Evolutionary conservation across 371 early-diverging fungal species (phyloP).

Genomic region (Basidiobolus meristosporus): DNA sequence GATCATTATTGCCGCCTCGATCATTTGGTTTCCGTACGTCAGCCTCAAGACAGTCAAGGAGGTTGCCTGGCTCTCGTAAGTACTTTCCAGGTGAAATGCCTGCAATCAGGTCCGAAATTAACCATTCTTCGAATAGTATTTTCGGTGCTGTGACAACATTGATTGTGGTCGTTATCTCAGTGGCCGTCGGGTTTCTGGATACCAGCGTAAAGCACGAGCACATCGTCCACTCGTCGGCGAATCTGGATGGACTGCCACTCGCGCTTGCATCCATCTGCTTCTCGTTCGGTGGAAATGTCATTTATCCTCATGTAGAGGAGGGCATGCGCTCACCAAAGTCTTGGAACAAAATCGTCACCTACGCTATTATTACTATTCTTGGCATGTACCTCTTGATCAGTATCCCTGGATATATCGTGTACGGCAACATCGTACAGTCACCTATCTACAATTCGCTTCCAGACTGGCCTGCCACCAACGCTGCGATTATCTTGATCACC

Average conservation of each 20-base stretch:
- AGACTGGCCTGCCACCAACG: slow-evolving; percentile 27
- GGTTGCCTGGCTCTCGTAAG: slow-evolving; percentile 32
- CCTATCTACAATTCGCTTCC: slow-evolving; percentile 63
- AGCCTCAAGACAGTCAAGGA: slow-evolving; percentile 50
- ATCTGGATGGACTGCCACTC: slow-evolving; percentile 16
- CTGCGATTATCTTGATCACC: slow-evolving; percentile 55
- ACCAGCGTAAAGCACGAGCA: slow-evolving; percentile 8
- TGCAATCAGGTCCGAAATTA: too few relatives aligned
- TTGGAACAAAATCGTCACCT: slow-evolving; percentile 46
- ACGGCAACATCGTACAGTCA: slow-evolving; percentile 38
- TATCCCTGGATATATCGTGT: slow-evolving; percentile 62
- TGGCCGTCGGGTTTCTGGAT: too few relatives aligned
- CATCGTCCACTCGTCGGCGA: slow-evolving; percentile 16
- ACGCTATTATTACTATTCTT: slow-evolving; percentile 47
- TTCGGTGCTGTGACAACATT: too few relatives aligned
- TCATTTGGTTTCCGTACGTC: slow-evolving; percentile 52
- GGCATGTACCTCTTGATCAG: slow-evolving; percentile 57
- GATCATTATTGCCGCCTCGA: slow-evolving; percentile 36
- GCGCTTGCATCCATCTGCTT: slow-evolving; percentile 42
- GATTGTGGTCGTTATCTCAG: too few relatives aligned
- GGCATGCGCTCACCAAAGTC: slow-evolving; percentile 57
- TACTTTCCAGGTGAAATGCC: too few relatives aligned
- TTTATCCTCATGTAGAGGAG: too few relatives aligned
- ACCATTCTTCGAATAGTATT: too few relatives aligned
- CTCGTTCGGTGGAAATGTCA: slow-evolving; percentile 61